These are phyloP conservation scores for Cucurbita maxima DNA, from an alignment of 306 rosid genomes.

Conservation along the genomic window DNA sequence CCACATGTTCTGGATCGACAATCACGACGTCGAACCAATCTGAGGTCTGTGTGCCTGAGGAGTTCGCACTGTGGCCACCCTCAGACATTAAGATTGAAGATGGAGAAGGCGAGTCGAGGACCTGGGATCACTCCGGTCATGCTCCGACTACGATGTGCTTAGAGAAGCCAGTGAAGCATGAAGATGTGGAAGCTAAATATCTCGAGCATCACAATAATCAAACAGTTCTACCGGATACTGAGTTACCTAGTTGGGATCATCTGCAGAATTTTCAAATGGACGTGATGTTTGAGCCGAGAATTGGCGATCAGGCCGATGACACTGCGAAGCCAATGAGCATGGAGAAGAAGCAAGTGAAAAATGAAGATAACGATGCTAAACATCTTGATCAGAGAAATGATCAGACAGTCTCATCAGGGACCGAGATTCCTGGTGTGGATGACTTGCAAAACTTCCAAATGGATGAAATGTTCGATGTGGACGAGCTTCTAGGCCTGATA, in stretches of 20 bases:
- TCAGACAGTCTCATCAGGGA: neutral
- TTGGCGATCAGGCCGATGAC: neutral
- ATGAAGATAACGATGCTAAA: conserved; percentile 12
- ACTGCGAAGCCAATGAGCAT: neutral
- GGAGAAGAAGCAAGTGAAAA: conserved; percentile 22
- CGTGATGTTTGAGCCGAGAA: conserved; percentile 31
- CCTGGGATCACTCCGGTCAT: neutral
- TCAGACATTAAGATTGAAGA: conserved; percentile 3
- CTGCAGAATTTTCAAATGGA: conserved; percentile 23
- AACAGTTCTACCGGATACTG: neutral
- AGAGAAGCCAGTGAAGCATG: conserved; percentile 22
- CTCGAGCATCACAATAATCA: neutral
- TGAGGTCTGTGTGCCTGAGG: conserved; percentile 41
- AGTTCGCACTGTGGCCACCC: neutral
- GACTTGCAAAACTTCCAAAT: conserved; percentile 15
- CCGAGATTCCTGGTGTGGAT: conserved; percentile 2
- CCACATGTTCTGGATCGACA: conserved; percentile 29
- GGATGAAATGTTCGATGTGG: conserved; percentile 58
- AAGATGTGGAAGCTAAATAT: neutral
- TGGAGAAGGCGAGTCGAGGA: conserved; percentile 15
- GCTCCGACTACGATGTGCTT: neutral
- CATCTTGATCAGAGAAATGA: conserved; percentile 18
- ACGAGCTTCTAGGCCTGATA: conserved; percentile 34
- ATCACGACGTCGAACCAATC: conserved; percentile 35
- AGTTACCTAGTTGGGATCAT: conserved; percentile 9